Base-by-base conservation (phyloP, 768 basidiomycete genomes). In the Amanita rimosa region DNA sequence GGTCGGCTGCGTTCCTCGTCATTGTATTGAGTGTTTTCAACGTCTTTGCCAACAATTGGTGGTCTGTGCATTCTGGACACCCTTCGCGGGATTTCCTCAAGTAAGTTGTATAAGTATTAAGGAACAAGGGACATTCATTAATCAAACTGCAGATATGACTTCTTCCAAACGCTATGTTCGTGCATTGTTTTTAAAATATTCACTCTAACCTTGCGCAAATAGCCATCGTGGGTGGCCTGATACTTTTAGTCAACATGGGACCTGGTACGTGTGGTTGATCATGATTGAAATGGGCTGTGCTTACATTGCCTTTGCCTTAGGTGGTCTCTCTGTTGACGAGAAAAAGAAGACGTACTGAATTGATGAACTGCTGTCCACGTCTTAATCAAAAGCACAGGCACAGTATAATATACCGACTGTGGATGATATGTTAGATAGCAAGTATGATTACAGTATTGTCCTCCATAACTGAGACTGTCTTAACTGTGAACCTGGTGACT, bases 41-140 rank as follows among this genome's bases (percentile, higher is more conserved):
- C 63, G 92, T 95, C 29, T 89, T 95, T 58, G 89, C 87, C 66
- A 99, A 99, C 75, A 96, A 97, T 68, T 99, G 89, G 87, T 99
- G 95, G 95, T 83, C 78, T 56, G 83, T 98, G 19, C 84, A 92
- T 64, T 78, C 83, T 39, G 79, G 83, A 38, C 96, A 98, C 65
- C 95, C 95, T 54, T 90, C 94, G 60, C 78, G 94, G 21, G 96
- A 99, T 63, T 99, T 98, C 82, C 79, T 98, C 60, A 97, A 97
- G 87, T 94, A 60, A 55, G 85, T 71, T 8, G 17, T 6, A 16
- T 6, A 5, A n/a, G 13, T 4, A 31, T 40, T 21, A 41, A 9
- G 8, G 17, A 31, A 17, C 19, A 27, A 29, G 11, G 2, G 19
- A 24, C 7, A 22, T 29, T 52, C 45, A 50, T 60, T 68, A 44